Evolutionary conservation across 495 filamentous ascomycete genomes (phyloP).

Genomic region (Penicilliopsis zonata): DNA sequence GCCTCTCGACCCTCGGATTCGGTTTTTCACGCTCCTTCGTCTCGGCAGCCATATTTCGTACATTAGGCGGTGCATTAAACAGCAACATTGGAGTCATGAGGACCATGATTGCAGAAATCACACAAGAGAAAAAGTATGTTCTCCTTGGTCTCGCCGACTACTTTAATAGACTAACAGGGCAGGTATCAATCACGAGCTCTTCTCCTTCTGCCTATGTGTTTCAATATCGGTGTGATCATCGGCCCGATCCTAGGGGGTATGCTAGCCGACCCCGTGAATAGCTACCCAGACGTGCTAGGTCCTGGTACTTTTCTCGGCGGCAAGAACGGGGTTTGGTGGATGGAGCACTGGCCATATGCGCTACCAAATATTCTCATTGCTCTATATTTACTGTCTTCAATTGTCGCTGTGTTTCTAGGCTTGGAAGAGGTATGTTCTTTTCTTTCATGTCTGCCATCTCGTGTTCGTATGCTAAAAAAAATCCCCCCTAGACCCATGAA

Average conservation of each 20-base stretch:
- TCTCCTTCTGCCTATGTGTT: conserved; percentile 68
- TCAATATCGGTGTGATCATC: conserved; percentile 63
- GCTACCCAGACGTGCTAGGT: conserved; percentile 55
- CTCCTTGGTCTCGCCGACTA: neutral
- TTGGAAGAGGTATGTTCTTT: conserved; percentile 45
- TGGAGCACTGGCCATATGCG: conserved; percentile 49
- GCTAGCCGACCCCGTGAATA: conserved; percentile 58
- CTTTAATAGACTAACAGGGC: neutral
- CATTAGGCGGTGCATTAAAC: conserved; percentile 64
- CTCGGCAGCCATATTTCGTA: conserved; percentile 57
- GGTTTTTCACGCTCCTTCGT: conserved; percentile 62
- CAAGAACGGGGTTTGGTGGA: conserved; percentile 45
- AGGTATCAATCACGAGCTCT: conserved; percentile 66
- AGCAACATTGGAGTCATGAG: conserved; percentile 74
- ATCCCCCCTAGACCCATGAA: conserved; percentile 38
- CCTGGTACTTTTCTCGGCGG: conserved; percentile 37
- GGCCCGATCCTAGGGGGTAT: conserved; percentile 54
- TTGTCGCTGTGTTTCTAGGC: conserved; percentile 39
- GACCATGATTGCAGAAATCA: conserved; percentile 71
- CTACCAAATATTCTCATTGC: conserved; percentile 51
- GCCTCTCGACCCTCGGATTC: conserved; percentile 62
- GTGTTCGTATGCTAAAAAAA: conserved; percentile 3
- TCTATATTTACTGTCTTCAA: conserved; percentile 36
- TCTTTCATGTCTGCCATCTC: too few relatives aligned
- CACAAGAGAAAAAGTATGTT: conserved; percentile 50